Conservation (phyloP, 2,329 filamentous ascomycete species). For the Colletotrichum orchidophilum region DNA sequence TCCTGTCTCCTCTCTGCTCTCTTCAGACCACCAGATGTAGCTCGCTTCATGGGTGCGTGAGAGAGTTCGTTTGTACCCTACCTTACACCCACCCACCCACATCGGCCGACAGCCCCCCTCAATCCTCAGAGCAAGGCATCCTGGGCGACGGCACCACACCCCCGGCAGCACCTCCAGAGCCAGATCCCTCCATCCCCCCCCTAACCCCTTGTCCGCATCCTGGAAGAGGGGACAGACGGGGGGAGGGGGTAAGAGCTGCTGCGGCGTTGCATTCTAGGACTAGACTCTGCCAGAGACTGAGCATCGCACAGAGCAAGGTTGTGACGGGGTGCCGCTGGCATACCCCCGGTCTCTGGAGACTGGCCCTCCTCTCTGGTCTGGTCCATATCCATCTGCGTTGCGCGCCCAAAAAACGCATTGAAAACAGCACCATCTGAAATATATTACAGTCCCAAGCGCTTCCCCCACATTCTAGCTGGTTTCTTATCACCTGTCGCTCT, state of each 20-base stretch:
- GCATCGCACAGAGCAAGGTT: conserved; percentile 13
- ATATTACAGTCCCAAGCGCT: conserved; percentile 29
- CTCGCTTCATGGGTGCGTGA: conserved; percentile 16
- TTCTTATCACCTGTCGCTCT: conserved; percentile 25
- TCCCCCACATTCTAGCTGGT: conserved; percentile 8
- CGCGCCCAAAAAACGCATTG: conserved; percentile 24
- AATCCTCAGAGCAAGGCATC: conserved; percentile 23
- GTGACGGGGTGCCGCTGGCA: conserved; percentile 21
- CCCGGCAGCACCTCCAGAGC: conserved; percentile 16
- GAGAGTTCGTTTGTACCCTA: conserved; percentile 1
- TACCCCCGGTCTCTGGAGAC: neutral
- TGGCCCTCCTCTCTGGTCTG: conserved; percentile 4
- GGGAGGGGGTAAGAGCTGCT: conserved; percentile 7
- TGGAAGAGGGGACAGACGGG: conserved; percentile 30
- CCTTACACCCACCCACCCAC: conserved; percentile 11
- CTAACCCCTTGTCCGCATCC: conserved; percentile 18
- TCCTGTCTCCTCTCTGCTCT: neutral
- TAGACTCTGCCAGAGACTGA: conserved; percentile 22
- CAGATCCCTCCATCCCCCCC: conserved; percentile 26
- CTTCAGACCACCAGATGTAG: neutral
- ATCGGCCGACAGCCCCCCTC: conserved; percentile 16
- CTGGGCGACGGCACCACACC: conserved; percentile 3
- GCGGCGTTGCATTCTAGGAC: conserved; percentile 30
- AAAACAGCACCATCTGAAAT: conserved; percentile 31
- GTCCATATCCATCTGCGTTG: neutral